A percentile compares a stretch with the other conserved stretches of the same genome.
phyloP scores from a whole-genome alignment of 306 rosid species.

The Mucuna pruriens region DNA sequence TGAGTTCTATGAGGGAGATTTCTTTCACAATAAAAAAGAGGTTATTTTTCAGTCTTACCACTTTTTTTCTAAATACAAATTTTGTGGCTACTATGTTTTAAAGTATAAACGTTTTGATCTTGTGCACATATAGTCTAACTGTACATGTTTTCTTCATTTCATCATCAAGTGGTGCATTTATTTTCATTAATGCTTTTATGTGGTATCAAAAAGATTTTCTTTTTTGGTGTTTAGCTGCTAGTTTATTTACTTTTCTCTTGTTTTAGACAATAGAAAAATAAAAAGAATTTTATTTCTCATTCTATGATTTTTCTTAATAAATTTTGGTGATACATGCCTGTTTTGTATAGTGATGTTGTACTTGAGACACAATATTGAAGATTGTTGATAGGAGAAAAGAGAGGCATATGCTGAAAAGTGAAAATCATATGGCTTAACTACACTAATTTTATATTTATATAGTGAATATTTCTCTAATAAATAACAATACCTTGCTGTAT shows the following conservation, averaged over 20 bases:
- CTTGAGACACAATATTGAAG: neutral
- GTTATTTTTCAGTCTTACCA: conserved; percentile 39
- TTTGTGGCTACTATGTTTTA: neutral
- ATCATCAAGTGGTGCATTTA: neutral
- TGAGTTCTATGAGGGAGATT: conserved; percentile 69
- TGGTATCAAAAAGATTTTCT: neutral
- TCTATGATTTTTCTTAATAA: neutral
- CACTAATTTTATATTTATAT: neutral
- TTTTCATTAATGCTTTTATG: neutral
- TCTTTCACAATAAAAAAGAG: conserved; percentile 70
- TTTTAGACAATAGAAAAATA: too few species aligned
- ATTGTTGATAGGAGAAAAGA: neutral
- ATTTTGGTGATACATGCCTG: neutral
- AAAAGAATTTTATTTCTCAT: neutral
- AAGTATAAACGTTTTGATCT: neutral
- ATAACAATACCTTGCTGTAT: neutral
- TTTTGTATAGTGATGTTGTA: neutral
- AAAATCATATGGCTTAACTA: neutral
- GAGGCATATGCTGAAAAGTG: neutral
- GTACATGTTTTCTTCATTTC: conserved; percentile 15
- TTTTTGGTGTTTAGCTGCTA: neutral
- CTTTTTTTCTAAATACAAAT: neutral
- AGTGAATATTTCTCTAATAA: neutral
- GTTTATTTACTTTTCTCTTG: neutral
- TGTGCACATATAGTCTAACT: neutral